Evolutionary conservation across 139 green algal species (phyloP).

Genomic region (Marvania coccoides): DNA sequence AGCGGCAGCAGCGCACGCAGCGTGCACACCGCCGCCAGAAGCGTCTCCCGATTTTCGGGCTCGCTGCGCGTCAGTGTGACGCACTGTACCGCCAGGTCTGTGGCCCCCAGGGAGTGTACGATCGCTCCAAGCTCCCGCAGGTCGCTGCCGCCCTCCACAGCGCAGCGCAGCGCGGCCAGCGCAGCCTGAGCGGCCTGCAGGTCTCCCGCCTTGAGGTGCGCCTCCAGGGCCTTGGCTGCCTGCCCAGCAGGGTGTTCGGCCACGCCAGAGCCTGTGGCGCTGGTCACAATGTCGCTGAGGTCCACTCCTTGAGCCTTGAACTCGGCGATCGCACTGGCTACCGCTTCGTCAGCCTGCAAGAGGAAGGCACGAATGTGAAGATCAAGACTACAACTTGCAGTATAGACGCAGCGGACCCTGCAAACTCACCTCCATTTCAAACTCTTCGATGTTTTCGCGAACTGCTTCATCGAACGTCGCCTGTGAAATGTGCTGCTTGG

Average conservation of each 20-base stretch:
- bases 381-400: background rate
- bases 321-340: constrained; percentile 59
- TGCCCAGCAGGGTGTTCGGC: constrained; percentile 30
- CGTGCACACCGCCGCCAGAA: constrained; percentile 1
- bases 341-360: constrained; percentile 57
- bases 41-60: too few relatives aligned
- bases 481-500: constrained; percentile 26
- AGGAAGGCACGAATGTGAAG: background rate
- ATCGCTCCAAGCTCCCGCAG: too few relatives aligned
- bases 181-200: background rate
- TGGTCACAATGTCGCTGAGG: constrained; percentile 55
- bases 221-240: constrained; percentile 18
- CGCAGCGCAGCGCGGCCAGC: background rate
- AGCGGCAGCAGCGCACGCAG: background rate
- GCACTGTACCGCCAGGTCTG: too few relatives aligned
- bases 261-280: constrained; percentile 24
- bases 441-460: constrained; percentile 69
- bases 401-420: background rate
- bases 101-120: too few relatives aligned
- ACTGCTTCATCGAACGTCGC: constrained; percentile 76
- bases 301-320: constrained; percentile 67
- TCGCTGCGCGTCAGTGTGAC: too few relatives aligned
- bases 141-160: too few relatives aligned
- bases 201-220: background rate
- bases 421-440: constrained; percentile 72